Base-by-base conservation (phyloP, 305 asterid species). In the Fraxinus latifolia region DNA sequence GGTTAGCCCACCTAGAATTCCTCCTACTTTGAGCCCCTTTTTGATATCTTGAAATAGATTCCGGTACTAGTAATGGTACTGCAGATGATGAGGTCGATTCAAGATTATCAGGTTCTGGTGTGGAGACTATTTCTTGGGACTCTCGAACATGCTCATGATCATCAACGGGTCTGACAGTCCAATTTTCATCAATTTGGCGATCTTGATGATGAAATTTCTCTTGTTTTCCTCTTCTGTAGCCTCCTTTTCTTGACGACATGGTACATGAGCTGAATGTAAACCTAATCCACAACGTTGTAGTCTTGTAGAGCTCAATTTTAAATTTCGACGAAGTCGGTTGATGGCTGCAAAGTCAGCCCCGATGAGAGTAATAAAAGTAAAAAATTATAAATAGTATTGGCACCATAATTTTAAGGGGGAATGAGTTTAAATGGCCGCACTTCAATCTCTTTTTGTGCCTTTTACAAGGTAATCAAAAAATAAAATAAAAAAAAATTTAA, bases 241-340 rank as follows among this genome's bases (percentile, higher is more conserved):
- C 85, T 8, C 86, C 84, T 77, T 79, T 80, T 73, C 79, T 79
- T 5, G 82, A 50, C 23, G 88, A 58, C 90, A 84, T 84, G 65
- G 84, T 29, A 1, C n/a, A 29, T 31, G 75, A 27, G 39, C 21
- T 14, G 21, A 25, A 12, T 0, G 37, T 27, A 31, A 67, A 27
- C 19, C 42, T 68, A 29, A 68, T 14, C 15, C 75, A 12, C 75
- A 5, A 14, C 19, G 74, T 27, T 29, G 74, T n/a, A n/a, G n/a
- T n/a, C n/a, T n/a, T n/a, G n/a, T 4, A 68, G 21, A 31, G 75
- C 75, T 68, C 19, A 15, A 68, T 12, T 27, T 27, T 14, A 27
- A 27, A 4, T 68, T 68, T 36, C 75, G 23, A 68, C 42, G 12
- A 1, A 68, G 19, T 12, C 42, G 21, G 75, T 29, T 31, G 75